phyloP scores from a whole-genome alignment of 495 filamentous ascomycete genomes.

The Daldinia vernicosa region DNA sequence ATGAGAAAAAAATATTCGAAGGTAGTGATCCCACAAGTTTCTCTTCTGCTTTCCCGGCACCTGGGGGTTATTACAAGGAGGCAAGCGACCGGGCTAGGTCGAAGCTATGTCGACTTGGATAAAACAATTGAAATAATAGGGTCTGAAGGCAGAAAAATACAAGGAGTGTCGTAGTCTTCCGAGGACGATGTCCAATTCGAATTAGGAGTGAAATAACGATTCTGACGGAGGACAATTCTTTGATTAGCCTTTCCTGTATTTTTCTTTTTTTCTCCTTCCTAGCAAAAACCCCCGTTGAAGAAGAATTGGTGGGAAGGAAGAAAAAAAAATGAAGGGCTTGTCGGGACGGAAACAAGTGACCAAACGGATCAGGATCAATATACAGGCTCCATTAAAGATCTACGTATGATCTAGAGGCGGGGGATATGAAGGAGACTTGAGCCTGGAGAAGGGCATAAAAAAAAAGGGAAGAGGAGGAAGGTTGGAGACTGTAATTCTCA shows the following conservation, averaged over 20 bases:
- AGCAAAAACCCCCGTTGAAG: conserved; percentile 42
- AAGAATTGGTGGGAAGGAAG: conserved; percentile 48
- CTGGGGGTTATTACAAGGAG: conserved; percentile 39
- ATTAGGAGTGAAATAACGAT: conserved; percentile 30
- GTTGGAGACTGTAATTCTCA: conserved; percentile 51
- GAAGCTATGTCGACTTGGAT: conserved; percentile 31
- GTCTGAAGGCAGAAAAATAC: conserved; percentile 30
- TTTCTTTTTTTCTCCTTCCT: conserved; percentile 15
- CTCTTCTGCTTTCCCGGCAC: conserved; percentile 22
- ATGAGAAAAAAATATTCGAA: conserved; percentile 33
- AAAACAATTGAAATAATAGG: conserved; percentile 31
- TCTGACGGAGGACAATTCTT: conserved; percentile 33
- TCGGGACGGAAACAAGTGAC: conserved; percentile 37
- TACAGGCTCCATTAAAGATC: conserved; percentile 70
- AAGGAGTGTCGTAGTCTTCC: conserved; percentile 40
- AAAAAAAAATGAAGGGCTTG: conserved; percentile 44
- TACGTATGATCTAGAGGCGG: conserved; percentile 52
- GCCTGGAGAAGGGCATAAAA: conserved; percentile 52
- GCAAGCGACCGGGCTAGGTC: conserved; percentile 37
- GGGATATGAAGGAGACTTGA: conserved; percentile 47
- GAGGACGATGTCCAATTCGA: conserved; percentile 36
- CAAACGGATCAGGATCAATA: conserved; percentile 53
- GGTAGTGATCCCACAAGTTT: conserved; percentile 32
- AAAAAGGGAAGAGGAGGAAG: conserved; percentile 48
- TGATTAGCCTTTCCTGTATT: conserved; percentile 27